Evolutionary conservation across 2,329 filamentous ascomycete species (phyloP), one percentile per base, ranked within the genome.

Genomic region (Aspergillus persii): DNA sequence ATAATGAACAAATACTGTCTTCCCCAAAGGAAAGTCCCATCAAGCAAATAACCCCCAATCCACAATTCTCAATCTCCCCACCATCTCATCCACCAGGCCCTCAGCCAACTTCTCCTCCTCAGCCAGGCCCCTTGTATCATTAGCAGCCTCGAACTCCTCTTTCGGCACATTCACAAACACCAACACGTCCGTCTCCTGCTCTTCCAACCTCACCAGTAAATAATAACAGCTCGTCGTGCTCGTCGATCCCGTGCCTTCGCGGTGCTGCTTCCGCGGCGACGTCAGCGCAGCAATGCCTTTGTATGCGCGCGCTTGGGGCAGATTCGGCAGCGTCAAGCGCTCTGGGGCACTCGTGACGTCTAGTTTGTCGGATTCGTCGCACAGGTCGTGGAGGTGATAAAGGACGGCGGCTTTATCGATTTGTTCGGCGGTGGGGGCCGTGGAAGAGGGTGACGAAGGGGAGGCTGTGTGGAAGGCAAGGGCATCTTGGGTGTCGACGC

Each of bases 131-230:
- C 91, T 87, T 63, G 90, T 77, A 74, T 86, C 83, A 3, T 88
- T 89, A 69, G 84, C 83, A 71, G 84, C 87, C 15, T 87, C 87
- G 58, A 94, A 85, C 33, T 91, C 87, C 8, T 89, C 87, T 74
- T 95, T 89, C 30, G 93, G 94, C 51, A 96, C 90, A 76, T 96
- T 97, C 71, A 96, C 86, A 46, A 90, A 90, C 62, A 96, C 86
- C 50, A 96, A 79, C 44, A 98, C 79, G 75, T 98, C 94, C 1
- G 93, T 94, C 58, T 81, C 81, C 71, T 92, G 83, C 68, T 85
- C 83, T 75, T 88, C 88, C 50, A 98, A 81, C 15, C 94, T 84
- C 58, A 97, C 78, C 46, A 97, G 80, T 15, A 91, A 86, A 64
- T 96, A 81, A 65, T 93, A 85, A 60, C 95, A 88, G 47, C 86